Conservation (phyloP, 495 filamentous ascomycete species). For the Penicillium egyptiacum region DNA sequence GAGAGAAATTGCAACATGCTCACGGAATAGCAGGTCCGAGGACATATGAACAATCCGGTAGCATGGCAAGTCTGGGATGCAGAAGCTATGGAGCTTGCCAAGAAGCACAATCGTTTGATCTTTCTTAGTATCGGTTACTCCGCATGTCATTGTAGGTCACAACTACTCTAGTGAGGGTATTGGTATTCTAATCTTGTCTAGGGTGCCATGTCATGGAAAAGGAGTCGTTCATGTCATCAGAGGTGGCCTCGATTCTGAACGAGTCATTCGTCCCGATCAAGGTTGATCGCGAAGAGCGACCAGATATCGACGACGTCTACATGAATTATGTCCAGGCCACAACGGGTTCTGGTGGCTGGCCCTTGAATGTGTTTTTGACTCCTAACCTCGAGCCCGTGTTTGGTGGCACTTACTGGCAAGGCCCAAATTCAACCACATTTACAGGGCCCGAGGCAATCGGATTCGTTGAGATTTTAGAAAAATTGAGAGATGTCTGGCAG, state of each 20-base stretch:
- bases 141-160: conserved; percentile 82
- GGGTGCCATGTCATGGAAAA: conserved; percentile 93
- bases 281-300: conserved; percentile 91
- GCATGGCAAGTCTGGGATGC: conserved; percentile 90
- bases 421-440: conserved; percentile 58
- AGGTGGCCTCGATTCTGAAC: conserved; percentile 82
- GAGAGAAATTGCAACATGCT: conserved; percentile 9
- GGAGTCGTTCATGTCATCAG: conserved; percentile 83
- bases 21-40: conserved; percentile 58
- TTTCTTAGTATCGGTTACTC: conserved; percentile 96
- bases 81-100: conserved; percentile 73
- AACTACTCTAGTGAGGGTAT: no score
- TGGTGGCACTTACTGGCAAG: conserved; percentile 96
- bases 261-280: conserved; percentile 87
- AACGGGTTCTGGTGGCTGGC: conserved; percentile 91
- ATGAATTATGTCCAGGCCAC: conserved; percentile 98
- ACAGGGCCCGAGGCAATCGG: conserved; percentile 57
- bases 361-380: conserved; percentile 93
- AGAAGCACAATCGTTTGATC: conserved; percentile 76
- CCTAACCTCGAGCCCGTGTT: conserved; percentile 92
- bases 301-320: conserved; percentile 94
- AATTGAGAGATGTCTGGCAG: conserved; percentile 77
- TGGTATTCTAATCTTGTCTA: conserved; percentile 33
- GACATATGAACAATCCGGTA: conserved; percentile 80
- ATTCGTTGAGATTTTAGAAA: conserved; percentile 80